These are phyloP conservation scores for Podospora tetraspora DNA, from an alignment of 495 filamentous ascomycete genomes.

Conservation along the genomic window DNA sequence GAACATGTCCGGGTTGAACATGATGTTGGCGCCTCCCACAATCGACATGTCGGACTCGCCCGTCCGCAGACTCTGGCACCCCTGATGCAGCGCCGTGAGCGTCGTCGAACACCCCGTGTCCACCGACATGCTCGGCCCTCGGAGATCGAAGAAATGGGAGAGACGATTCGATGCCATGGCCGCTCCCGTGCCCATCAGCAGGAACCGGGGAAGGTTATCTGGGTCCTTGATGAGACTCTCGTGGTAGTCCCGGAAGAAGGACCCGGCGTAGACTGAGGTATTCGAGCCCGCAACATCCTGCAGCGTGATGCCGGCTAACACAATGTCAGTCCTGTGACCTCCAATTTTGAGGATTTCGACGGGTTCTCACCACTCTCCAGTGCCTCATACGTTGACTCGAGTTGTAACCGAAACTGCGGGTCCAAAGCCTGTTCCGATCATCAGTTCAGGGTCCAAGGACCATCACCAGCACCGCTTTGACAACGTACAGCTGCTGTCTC, in stretches of 20 bases:
- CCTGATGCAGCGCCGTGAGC: slow-evolving; percentile 47
- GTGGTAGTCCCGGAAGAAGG: slow-evolving; percentile 42
- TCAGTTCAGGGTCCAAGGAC: background rate
- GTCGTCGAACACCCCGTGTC: slow-evolving; percentile 57
- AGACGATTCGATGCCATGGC: slow-evolving; percentile 51
- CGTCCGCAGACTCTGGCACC: slow-evolving; percentile 43
- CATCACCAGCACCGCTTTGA: background rate
- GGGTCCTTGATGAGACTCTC: slow-evolving; percentile 34
- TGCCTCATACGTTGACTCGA: slow-evolving; percentile 57
- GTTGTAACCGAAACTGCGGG: slow-evolving; percentile 44
- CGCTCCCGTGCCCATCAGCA: slow-evolving; percentile 48
- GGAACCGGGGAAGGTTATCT: slow-evolving; percentile 33
- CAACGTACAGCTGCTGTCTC: slow-evolving; percentile 43
- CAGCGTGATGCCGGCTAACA: slow-evolving; percentile 30
- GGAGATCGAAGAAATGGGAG: slow-evolving; percentile 53
- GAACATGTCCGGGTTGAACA: slow-evolving; percentile 32
- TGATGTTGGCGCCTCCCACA: slow-evolving; percentile 37
- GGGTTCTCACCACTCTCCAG: slow-evolving; percentile 45
- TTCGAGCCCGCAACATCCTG: slow-evolving; percentile 32
- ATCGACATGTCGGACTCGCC: slow-evolving; percentile 47
- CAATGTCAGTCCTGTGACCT: slow-evolving; percentile 8
- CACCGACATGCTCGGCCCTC: slow-evolving; percentile 51
- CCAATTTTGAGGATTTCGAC: slow-evolving; percentile 2
- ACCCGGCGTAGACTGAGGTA: slow-evolving; percentile 43
- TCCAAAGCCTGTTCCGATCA: slow-evolving; percentile 33